Base-by-base conservation (phyloP, 768 basidiomycete species). In the Dioszegia crocea region DNA sequence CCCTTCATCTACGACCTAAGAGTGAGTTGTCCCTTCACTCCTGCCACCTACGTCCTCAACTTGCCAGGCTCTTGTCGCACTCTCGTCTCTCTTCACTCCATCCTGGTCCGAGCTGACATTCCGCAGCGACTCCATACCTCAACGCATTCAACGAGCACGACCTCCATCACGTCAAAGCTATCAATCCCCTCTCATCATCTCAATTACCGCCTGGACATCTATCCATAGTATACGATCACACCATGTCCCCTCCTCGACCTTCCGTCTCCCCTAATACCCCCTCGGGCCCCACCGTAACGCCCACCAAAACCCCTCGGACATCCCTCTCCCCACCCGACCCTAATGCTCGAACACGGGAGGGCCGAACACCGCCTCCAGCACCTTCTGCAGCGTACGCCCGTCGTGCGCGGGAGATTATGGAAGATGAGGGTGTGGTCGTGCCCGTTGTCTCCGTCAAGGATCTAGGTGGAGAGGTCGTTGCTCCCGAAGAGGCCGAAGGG, bases 361-460 rank as follows among this genome's bases (percentile, higher is more conserved):
- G 71, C 16, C 58, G 67, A 16, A 71, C 67, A 9, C 68, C 71
- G 10, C 67, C 67, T 30, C 67, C 67, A 14, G 73, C 70, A 11
- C 70, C 66, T 5, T 68, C 67, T 54, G 67, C 73, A 27, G 70
- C 63, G 9, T 67, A 53, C 55, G 68, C 64, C 8, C 57, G 62
- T 38, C 17, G 92, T 69, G 88, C 91, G 56, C 82, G 91, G 70
- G 91, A 94, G 78, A 81, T 91, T 39, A 86, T 88, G 73, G 85
- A 84, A 54, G 87, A 88, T 75, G 86, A 88, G 76, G 78, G 81
- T 76, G 70, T 84, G 76, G 70, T 84, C 85, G 79, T 92, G 89
- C 78, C 82, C 89, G 88, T 64, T 88, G 89, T 74, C 88, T 88
- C 70, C 82, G 91, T 78, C 80, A 86, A 59, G 31, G 53, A 54